A percentile compares a stretch with the other conserved stretches of the same genome.
These are phyloP conservation scores for Rhizophagus prolifer DNA, from an alignment of 192 early-diverging fungal genomes.

Conservation along the genomic window DNA sequence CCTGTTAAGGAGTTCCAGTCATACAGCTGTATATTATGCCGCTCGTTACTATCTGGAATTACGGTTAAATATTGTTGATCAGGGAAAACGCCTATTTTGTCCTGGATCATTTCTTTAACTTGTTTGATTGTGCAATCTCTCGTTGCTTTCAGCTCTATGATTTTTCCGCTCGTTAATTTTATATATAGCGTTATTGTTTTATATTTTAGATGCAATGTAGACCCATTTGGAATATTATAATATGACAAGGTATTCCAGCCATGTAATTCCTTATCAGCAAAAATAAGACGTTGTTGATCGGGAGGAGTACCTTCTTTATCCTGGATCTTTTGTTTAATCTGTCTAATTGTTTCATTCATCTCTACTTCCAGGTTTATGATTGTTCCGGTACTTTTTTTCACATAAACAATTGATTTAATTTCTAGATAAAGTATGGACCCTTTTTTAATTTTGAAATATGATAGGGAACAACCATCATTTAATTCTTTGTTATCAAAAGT, in stretches of 20 bases:
- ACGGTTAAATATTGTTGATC: no score
- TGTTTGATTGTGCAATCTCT: constrained; percentile 63
- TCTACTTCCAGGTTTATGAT: constrained; percentile 85
- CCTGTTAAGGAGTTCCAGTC: no score
- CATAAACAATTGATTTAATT: constrained; percentile 3
- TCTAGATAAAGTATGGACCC: no score
- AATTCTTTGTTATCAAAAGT: no score
- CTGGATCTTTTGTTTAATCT: constrained; percentile 31
- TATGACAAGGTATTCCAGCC: neutral
- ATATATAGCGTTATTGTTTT: no score
- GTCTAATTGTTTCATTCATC: constrained; percentile 68
- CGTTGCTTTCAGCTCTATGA: constrained; percentile 82
- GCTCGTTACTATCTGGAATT: no score
- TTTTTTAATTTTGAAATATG: no score
- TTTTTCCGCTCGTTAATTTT: constrained; percentile 77
- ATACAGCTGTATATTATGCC: no score
- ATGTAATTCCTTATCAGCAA: no score
- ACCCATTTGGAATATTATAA: neutral
- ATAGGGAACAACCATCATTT: no score
- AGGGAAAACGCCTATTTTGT: constrained; percentile 68
- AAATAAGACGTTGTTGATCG: no score
- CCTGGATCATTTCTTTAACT: constrained; percentile 71
- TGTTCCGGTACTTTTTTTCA: constrained; percentile 81
- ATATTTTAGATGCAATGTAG: neutral
- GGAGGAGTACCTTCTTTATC: no score